Base-by-base conservation (phyloP, 1,139 yeast species). In the Yamadazyma pseudoaaseri region DNA sequence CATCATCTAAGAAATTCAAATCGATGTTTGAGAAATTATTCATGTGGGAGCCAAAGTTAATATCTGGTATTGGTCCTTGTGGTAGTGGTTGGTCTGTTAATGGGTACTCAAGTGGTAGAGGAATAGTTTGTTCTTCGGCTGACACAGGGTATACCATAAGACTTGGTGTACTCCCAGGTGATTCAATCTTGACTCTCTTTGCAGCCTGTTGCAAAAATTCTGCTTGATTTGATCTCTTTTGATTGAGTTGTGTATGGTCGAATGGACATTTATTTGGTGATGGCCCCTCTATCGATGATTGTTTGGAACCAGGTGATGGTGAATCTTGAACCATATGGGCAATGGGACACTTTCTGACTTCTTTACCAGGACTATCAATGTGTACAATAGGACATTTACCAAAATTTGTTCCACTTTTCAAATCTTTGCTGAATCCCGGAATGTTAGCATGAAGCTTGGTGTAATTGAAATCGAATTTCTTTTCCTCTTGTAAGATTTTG, bases 391-490 rank as follows among this genome's bases (percentile, higher is more conserved):
- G 68, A 43, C 69, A 62, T 30, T 46, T 50, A 22, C 49, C 41
- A 24, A 44, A 49, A 14, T 43, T 20, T 3, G 27, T 17, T 2
- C 24, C 23, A 23, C 16, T n/a, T 25, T 26, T 40, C 36, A 31
- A 41, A 27, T 40, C 30, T 12, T 37, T 42, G 17, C 45, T 48
- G 39, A 63, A 59, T 15, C 45, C 61, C 1, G 68, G 63, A 4
- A 65, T 49, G 37, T 59, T 55, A 4, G 60, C 54, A 45, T 65
- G 75, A 17, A 65, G 47, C 33, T 56, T 60, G 13, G 64, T 64
- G 41, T 65, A 62, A 37, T 58, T 60, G 20, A 60, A 43, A 31
- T 49, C 56, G 47, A 60, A 51, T 34, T 57, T 59, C 31, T 47
- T 55, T 8, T 62, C 49, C 35, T 58, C 58, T 20, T 58, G 56